phyloP scores from a whole-genome alignment of 1,284 basidiomycete species.

The Uromyces viciae-fabae region DNA sequence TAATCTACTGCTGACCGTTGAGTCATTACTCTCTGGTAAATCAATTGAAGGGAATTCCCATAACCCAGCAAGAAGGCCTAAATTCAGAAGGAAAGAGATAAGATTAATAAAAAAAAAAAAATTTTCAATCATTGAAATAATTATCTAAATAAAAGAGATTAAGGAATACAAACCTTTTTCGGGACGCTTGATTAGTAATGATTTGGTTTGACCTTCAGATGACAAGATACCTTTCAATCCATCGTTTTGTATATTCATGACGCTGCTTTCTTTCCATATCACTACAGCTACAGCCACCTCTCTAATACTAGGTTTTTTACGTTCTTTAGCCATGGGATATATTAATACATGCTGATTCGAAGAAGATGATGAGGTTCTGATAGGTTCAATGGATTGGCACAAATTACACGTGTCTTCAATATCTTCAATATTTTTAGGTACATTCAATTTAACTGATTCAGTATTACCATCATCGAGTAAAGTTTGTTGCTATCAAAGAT shows the following conservation, averaged over 20 bases:
- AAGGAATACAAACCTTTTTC: slow-evolving; percentile 59
- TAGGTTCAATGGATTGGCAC: slow-evolving; percentile 13
- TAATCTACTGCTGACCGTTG: background rate
- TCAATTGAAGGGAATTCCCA: slow-evolving; percentile 71
- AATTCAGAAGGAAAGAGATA: slow-evolving; percentile 18
- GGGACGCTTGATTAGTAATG: slow-evolving; percentile 33
- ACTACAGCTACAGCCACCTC: slow-evolving; percentile 34
- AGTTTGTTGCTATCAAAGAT: background rate
- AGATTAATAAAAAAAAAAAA: slow-evolving; percentile 44
- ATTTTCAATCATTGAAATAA: background rate
- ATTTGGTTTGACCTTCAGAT: slow-evolving; percentile 45
- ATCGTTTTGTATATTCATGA: background rate
- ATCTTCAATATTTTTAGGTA: background rate
- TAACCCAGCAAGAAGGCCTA: slow-evolving; percentile 81
- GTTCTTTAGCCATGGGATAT: slow-evolving; percentile 42
- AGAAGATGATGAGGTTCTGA: background rate
- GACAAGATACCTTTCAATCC: slow-evolving; percentile 46
- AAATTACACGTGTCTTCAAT: slow-evolving; percentile 33
- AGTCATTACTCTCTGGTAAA: slow-evolving; percentile 45
- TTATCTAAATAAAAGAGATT: background rate
- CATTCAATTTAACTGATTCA: background rate
- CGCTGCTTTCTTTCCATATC: slow-evolving; percentile 2
- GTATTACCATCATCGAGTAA: background rate
- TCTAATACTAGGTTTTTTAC: slow-evolving; percentile 23
- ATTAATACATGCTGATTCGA: background rate